phyloP scores from a whole-genome alignment of 768 basidiomycete species.

The Scleroderma citrinum region DNA sequence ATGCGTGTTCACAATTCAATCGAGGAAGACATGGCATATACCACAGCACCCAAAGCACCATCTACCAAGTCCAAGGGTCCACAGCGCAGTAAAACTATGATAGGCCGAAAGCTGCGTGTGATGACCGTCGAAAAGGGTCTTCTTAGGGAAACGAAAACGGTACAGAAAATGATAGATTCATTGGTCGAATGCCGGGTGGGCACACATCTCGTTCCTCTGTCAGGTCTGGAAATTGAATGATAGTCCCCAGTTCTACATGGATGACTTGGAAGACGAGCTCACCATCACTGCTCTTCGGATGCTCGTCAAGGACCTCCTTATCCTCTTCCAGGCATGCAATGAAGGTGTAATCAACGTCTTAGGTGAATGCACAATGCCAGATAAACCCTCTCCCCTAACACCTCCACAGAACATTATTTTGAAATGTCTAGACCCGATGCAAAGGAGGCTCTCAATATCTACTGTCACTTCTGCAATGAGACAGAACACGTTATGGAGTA shows the following conservation, averaged over 20 bases:
- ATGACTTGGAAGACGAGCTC: constrained; percentile 89
- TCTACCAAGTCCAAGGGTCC: constrained; percentile 34
- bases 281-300: constrained; percentile 84
- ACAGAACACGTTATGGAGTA: constrained; percentile 92
- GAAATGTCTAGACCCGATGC: constrained; percentile 98
- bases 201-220: constrained; percentile 9
- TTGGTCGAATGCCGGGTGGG: constrained; percentile 84
- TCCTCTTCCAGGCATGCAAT: constrained; percentile 93
- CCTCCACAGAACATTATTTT: constrained; percentile 79
- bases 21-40: constrained; percentile 48
- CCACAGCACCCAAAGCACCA: constrained; percentile 24
- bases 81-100: constrained; percentile 67
- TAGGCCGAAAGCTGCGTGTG: constrained; percentile 77
- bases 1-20: constrained; percentile 58
- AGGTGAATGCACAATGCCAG: constrained; percentile 43
- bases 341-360: constrained; percentile 86
- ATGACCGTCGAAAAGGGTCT: constrained; percentile 97
- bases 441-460: constrained; percentile 73
- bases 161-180: constrained; percentile 85
- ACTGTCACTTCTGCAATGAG: constrained; percentile 91
- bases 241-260: constrained; percentile 74
- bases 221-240: not conserved
- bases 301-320: constrained; percentile 93
- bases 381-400: constrained; percentile 7
- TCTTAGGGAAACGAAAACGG: constrained; percentile 83